Evolutionary conservation across 148 eudicot species (phyloP), one percentile per base, ranked within the genome.

Genomic region (Chenopodium formosanum): DNA sequence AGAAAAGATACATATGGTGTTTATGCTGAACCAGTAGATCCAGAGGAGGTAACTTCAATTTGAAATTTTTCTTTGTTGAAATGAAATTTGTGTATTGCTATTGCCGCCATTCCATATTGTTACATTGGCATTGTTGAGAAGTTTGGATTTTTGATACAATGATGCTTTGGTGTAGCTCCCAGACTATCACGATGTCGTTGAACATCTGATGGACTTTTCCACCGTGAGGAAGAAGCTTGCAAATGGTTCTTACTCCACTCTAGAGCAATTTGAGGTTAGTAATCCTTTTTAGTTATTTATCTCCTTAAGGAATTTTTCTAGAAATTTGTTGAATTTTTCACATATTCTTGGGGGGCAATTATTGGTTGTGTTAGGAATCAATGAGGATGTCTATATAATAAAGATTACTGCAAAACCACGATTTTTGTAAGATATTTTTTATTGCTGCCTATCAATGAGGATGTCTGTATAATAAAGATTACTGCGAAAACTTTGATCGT

Each of bases 1-100:
- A 96, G 99, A 93, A 96, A 94, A 85, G 99, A 96, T 81, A 94
- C 88, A 14, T 96, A 94, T 83, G 97, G 98, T 73, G 99, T 91
- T 71, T 96, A 89, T 85, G 92, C 99, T n/a, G 99, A 94, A 56
- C 98, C 99, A 0, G 98, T 94, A 78, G 98, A 94, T 88, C 97
- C 99, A 20, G 99, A 96, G 60, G 99, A 96, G 97, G 99, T 96
- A 40, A 84, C 52, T 72, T 19, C 17, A 48, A 60, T 10, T 79
- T 32, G 72, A 69, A 79, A 79, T 23, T 11, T 8, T 1, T 44
- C 72, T 78, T 32, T 52, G 27, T 40, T 53, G 16, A 22, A 71
- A 22, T 76, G 17, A 22, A 25, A 40, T 16, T 9, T 84, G 12
- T 77, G 32, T 13, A 47, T 11, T 46, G 53, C 53, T 13, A 47